phyloP scores from a whole-genome alignment of 768 basidiomycete species.

The Tubosaeta sp. region DNA sequence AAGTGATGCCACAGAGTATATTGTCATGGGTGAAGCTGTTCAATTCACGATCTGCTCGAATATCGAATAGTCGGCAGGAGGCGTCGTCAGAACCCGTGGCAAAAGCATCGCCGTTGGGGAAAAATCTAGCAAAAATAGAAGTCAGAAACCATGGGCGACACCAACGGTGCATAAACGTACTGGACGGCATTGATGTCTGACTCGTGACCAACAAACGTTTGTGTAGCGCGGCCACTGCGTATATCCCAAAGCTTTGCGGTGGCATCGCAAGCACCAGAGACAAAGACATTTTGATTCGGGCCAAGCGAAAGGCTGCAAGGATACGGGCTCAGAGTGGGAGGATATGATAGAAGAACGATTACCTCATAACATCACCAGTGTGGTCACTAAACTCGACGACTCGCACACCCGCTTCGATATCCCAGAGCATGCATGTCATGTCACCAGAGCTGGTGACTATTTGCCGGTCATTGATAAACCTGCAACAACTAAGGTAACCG shows the following conservation, averaged over 20 bases:
- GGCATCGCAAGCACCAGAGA: constrained; percentile 98
- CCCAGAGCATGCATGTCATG: constrained; percentile 99
- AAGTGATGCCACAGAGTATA: constrained; percentile 97
- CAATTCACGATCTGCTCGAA: constrained; percentile 94
- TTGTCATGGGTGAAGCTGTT: constrained; percentile 98
- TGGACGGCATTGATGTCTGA: constrained; percentile 99
- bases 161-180: constrained; percentile 46
- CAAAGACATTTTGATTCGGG: constrained; percentile 91
- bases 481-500: constrained; percentile 96
- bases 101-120: constrained; percentile 99
- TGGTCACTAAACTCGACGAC: constrained; percentile 99
- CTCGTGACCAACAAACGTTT: constrained; percentile 98
- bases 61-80: constrained; percentile 96
- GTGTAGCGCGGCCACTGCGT: constrained; percentile 92
- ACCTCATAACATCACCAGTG: constrained; percentile 99
- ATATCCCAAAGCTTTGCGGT: constrained; percentile 99
- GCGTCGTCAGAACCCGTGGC: constrained; percentile 99
- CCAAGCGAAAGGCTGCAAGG: constrained; percentile 79
- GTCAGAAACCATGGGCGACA: constrained; percentile 5
- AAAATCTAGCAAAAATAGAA: constrained; percentile 61
- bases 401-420: constrained; percentile 95
- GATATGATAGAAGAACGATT: constrained; percentile 4
- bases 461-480: constrained; percentile 98
- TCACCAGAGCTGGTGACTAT: constrained; percentile 97
- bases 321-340: constrained; percentile 6